A percentile compares a stretch with the other conserved stretches of the same genome.
These are phyloP conservation scores for Lepidium africanum DNA, from an alignment of 345 rosid species.

Conservation along the genomic window DNA sequence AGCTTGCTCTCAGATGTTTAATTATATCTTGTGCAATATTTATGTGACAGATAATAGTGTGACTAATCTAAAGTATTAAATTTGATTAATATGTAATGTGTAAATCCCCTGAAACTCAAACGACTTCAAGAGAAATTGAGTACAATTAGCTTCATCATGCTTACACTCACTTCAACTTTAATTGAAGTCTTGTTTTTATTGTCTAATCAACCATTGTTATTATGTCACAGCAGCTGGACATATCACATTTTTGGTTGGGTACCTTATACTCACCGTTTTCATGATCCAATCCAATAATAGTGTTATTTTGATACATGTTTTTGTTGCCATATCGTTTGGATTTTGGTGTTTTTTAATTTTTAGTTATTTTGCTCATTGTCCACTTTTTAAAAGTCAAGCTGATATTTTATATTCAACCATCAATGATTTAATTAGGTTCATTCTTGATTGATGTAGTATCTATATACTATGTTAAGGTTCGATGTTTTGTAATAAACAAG, in stretches of 20 bases:
- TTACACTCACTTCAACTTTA: background rate
- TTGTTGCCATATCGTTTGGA: slow-evolving; percentile 5
- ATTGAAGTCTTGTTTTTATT: background rate
- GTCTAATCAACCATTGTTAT: background rate
- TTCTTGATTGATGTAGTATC: background rate
- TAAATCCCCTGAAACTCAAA: background rate
- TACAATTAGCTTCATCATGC: background rate
- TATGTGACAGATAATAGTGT: slow-evolving; percentile 6
- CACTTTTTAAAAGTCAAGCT: background rate
- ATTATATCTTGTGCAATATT: slow-evolving; percentile 14
- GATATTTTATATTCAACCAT: background rate
- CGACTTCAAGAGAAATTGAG: background rate
- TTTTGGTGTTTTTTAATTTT: background rate
- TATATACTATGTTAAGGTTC: background rate
- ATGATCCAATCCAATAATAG: background rate
- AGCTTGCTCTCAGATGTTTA: slow-evolving; percentile 18
- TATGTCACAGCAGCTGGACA: background rate
- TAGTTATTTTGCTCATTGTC: background rate
- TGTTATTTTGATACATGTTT: background rate
- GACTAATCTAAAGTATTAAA: background rate
- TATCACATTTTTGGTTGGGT: background rate
- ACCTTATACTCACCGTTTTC: background rate
- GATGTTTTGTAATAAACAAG: background rate
- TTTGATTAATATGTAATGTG: background rate
- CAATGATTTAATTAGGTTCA: background rate